Evolutionary conservation across 2,329 filamentous ascomycete genomes (phyloP).

Genomic region (Cytospora mali): DNA sequence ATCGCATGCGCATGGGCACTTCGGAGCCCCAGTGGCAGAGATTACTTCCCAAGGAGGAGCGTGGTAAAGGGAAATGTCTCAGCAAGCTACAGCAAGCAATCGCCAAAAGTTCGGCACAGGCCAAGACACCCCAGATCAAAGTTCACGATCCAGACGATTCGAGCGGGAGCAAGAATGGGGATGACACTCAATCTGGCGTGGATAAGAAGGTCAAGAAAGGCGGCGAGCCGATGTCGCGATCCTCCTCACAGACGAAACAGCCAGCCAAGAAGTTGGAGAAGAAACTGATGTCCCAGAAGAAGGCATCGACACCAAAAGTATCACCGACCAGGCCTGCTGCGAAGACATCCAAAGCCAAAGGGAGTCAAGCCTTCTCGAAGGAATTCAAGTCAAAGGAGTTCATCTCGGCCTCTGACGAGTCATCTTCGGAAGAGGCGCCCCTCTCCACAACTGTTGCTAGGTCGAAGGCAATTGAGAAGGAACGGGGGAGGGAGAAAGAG

Average conservation of each 20-base stretch:
- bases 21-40: conserved; percentile 64
- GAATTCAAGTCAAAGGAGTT: conserved; percentile 56
- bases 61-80: conserved; percentile 61
- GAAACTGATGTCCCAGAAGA: conserved; percentile 49
- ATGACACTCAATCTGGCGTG: conserved; percentile 40
- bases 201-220: conserved; percentile 39
- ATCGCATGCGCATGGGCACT: conserved; percentile 58
- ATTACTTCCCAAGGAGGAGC: conserved; percentile 59
- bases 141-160: conserved; percentile 55
- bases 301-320: conserved; percentile 40
- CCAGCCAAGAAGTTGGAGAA: conserved; percentile 62
- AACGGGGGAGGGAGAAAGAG: conserved; percentile 23
- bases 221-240: conserved; percentile 51
- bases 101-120: conserved; percentile 52
- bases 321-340: conserved; percentile 46
- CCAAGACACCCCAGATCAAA: conserved; percentile 56
- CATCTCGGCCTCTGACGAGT: conserved; percentile 55
- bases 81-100: conserved; percentile 64
- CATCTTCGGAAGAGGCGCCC: conserved; percentile 55
- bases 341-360: conserved; percentile 39
- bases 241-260: conserved; percentile 53
- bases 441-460: conserved; percentile 41
- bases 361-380: conserved; percentile 54
- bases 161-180: conserved; percentile 45
- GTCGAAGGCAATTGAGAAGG: conserved; percentile 29